Conservation (phyloP, 2,329 filamentous ascomycete species). For the Magnaporthales sp. region DNA sequence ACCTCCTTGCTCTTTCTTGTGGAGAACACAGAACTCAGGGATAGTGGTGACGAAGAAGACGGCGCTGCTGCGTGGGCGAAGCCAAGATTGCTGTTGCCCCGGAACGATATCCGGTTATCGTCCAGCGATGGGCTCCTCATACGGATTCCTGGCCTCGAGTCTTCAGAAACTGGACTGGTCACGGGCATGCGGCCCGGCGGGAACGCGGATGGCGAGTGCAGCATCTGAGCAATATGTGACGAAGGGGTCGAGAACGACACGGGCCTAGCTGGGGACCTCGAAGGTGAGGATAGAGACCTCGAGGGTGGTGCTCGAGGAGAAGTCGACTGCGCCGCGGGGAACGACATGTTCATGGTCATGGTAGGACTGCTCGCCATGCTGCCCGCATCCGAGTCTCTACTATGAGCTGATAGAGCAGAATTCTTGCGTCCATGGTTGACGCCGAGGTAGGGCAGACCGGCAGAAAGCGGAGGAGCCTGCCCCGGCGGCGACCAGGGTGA, state of each 20-base stretch:
- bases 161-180: background rate
- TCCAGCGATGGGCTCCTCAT: slow-evolving; percentile 1
- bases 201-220: slow-evolving; percentile 12
- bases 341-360: slow-evolving; percentile 25
- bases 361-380: slow-evolving; percentile 43
- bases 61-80: background rate
- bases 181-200: background rate
- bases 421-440: slow-evolving; percentile 34
- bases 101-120: background rate
- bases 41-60: background rate
- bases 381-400: slow-evolving; percentile 36
- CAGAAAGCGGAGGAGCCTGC: background rate
- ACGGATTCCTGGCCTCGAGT: background rate
- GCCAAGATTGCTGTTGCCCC: slow-evolving; percentile 2
- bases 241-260: background rate
- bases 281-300: slow-evolving; percentile 14
- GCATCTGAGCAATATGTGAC: slow-evolving; percentile 12
- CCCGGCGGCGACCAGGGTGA: slow-evolving; percentile 4
- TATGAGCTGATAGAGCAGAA: slow-evolving; percentile 38
- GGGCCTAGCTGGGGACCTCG: slow-evolving; percentile 9
- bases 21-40: background rate
- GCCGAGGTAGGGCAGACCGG: slow-evolving; percentile 6
- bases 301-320: slow-evolving; percentile 9
- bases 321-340: slow-evolving; percentile 10
- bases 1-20: background rate